Evolutionary conservation across 2,329 filamentous ascomycete species (phyloP), one percentile per base, ranked within the genome.

Genomic region (Colletotrichum karsti): DNA sequence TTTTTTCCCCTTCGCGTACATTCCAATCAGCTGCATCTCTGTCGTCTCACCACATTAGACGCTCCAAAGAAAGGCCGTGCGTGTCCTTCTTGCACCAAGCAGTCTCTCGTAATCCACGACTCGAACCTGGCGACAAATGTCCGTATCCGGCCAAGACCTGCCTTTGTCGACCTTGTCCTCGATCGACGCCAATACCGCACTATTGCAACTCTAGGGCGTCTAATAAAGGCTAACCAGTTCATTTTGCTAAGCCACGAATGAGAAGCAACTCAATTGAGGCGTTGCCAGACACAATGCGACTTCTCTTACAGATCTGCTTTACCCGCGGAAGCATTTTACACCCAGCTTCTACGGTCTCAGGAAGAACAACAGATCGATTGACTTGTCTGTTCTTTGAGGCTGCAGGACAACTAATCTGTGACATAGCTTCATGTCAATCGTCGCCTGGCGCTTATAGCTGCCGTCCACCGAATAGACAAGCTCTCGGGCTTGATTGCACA

Each of bases 251-350:
- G 57, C 57, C 57, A 50, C 44, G 33, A 22, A 60, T 39, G 30
- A 22, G 57, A 60, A 55, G 33, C 46, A 30, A 13, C 46, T n/a
- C 28, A 20, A 28, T 50, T 20, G 15, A 35, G 35, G 22, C 74
- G n/a, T 70, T 61, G 56, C 79, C 76, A 37, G 80, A 73, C 18
- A 76, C 69, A 61, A 80, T 74, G 33, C 77, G 78, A 51, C 80
- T 67, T 6, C 76, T 78, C 59, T 79, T 76, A 20, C 75, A 53
- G 10, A 15, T n/a, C 33, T 13, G 10, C 13, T 33, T 12, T 9
- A 33, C 8, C 30, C 30, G 12, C 4, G 30, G 8, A 33, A 33
- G 30, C 12, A 12, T 33, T 7, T 12, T 33, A 12, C 30, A 12
- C n/a, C n/a, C 30, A 33, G 30, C 12, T 12, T 33, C n/a, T n/a